These are phyloP conservation scores for Cryphonectria radicalis DNA, from an alignment of 2,329 filamentous ascomycete genomes.

Conservation along the genomic window DNA sequence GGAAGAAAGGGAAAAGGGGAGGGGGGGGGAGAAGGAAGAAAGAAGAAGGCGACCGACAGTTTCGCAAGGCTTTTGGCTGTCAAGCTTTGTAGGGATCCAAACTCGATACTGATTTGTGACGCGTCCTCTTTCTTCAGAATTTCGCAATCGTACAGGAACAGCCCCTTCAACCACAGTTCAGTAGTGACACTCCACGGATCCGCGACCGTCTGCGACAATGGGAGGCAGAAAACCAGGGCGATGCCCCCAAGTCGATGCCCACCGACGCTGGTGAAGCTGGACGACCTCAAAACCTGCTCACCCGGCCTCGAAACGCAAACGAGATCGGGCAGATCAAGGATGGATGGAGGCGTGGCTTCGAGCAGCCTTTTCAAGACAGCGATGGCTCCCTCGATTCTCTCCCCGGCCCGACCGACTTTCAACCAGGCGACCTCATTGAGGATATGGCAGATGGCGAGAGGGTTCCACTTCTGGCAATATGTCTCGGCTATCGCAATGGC, in stretches of 20 bases:
- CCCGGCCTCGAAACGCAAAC: conserved; percentile 39
- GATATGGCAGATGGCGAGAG: conserved; percentile 40
- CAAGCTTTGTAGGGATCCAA: neutral
- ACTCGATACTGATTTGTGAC: neutral
- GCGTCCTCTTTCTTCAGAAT: neutral
- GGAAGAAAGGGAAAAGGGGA: neutral
- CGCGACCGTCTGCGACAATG: conserved; percentile 49
- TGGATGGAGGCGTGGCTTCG: conserved; percentile 23
- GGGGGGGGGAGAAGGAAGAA: neutral
- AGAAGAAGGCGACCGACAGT: neutral
- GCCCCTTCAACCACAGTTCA: neutral
- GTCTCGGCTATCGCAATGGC: conserved; percentile 55
- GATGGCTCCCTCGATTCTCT: conserved; percentile 44
- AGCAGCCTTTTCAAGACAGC: conserved; percentile 41
- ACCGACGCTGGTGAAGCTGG: conserved; percentile 38
- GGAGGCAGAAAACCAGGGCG: conserved; percentile 42
- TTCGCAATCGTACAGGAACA: conserved; percentile 25
- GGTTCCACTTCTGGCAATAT: conserved; percentile 55
- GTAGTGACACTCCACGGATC: conserved; percentile 34
- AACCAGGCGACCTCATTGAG: conserved; percentile 57
- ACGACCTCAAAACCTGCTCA: conserved; percentile 41
- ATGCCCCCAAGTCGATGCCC: conserved; percentile 32
- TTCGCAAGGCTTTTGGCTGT: neutral
- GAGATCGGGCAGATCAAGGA: conserved; percentile 35
- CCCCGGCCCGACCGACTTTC: conserved; percentile 36